Conservation (phyloP, 257 asterid genomes). For the Parsonsia alboflavescens region DNA sequence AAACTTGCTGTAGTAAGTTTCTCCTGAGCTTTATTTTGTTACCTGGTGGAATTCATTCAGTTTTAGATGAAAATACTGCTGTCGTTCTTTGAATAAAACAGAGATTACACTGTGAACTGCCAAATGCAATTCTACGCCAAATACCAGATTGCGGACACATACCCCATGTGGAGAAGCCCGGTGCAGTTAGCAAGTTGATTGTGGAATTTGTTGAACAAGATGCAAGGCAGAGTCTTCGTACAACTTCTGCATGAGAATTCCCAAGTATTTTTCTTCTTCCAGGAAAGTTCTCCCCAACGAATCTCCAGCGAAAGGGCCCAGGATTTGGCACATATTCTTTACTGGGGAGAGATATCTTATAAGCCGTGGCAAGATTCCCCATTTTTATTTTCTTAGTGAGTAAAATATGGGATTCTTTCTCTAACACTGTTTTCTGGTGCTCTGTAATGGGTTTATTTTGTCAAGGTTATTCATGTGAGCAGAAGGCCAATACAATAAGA, state of each 20-base stretch:
- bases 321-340: not conserved
- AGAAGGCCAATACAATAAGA: too few relatives aligned
- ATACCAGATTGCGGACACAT: slow-evolving; percentile 84
- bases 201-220: slow-evolving; percentile 41
- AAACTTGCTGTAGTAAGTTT: slow-evolving; percentile 72
- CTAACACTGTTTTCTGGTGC: not conserved
- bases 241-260: not conserved
- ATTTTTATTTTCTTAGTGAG: not conserved
- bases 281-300: not conserved
- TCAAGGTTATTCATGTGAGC: not conserved
- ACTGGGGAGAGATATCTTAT: not conserved
- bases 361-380: not conserved
- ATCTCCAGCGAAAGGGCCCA: not conserved
- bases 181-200: slow-evolving; percentile 59
- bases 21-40: slow-evolving; percentile 4
- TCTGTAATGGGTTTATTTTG: not conserved
- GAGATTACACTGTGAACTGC: slow-evolving; percentile 79
- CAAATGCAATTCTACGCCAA: slow-evolving; percentile 66
- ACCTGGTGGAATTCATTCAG: not conserved
- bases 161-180: slow-evolving; percentile 91
- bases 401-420: too few relatives aligned
- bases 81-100: slow-evolving; percentile 21
- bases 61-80: not conserved
- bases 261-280: not conserved
- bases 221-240: not conserved